Percentiles rank a stretch among this genome's conserved stretches.
Conservation (phyloP, 2,329 filamentous ascomycete genomes). For the Lasiodiplodia citricola region DNA sequence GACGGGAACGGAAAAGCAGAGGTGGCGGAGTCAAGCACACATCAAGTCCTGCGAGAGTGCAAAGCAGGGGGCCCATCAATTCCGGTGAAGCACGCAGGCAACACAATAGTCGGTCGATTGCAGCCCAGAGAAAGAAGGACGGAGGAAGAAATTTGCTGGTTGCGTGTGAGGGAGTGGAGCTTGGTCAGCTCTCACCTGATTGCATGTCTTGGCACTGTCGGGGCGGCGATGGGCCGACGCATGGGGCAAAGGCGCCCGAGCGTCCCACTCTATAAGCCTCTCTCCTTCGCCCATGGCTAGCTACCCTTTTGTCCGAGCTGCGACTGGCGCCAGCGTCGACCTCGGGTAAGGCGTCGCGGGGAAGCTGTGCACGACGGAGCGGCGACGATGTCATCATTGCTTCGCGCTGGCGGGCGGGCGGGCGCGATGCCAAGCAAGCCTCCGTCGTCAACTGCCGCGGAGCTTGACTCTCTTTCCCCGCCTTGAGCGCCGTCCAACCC, state of each 20-base stretch:
- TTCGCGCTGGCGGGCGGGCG: neutral
- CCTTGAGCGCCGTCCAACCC: neutral
- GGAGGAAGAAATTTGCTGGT: neutral
- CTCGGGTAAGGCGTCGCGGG: neutral
- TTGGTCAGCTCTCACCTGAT: slow-evolving; percentile 11
- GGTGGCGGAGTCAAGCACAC: neutral
- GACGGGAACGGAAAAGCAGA: neutral
- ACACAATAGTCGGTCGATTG: neutral
- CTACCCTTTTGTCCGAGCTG: slow-evolving; percentile 2
- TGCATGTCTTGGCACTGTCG: neutral
- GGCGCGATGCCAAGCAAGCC: neutral
- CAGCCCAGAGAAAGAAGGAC: neutral
- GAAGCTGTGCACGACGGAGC: too few species aligned
- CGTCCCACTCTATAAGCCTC: neutral
- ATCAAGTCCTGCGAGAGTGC: neutral
- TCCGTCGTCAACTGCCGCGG: neutral
- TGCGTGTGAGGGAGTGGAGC: neutral
- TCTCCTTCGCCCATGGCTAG: neutral
- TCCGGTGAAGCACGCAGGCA: neutral
- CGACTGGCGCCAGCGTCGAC: neutral
- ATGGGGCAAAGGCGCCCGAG: slow-evolving; percentile 13
- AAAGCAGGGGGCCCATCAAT: neutral
- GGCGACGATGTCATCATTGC: neutral
- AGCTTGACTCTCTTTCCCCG: neutral
- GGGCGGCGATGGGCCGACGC: slow-evolving; percentile 6